phyloP scores from a whole-genome alignment of 176 grass and related monocot genomes.

The Juncus effusus region DNA sequence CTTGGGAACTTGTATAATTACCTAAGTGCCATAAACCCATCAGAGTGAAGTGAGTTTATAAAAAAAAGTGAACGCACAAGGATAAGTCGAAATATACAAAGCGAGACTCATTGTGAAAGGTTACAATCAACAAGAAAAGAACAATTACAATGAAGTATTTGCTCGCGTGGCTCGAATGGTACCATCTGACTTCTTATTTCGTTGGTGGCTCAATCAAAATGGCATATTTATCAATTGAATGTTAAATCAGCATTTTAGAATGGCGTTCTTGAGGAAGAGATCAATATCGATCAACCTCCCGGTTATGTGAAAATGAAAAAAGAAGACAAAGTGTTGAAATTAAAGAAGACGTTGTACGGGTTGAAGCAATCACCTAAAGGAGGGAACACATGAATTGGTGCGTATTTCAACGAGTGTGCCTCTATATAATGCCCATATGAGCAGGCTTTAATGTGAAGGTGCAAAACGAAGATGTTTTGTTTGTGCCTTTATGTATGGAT shows the following conservation, averaged over 20 bases:
- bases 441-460: constrained; percentile 7
- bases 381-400: constrained; percentile 11
- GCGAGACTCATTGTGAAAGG: too few relatives aligned
- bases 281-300: not conserved
- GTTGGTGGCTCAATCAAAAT: too few relatives aligned
- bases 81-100: too few relatives aligned
- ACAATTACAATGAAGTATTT: too few relatives aligned
- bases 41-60: too few relatives aligned
- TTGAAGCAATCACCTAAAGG: constrained; percentile 20
- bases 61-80: too few relatives aligned
- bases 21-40: too few relatives aligned
- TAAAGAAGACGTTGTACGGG: constrained; percentile 7
- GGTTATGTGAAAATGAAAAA: constrained; percentile 1
- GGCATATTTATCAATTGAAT: too few relatives aligned
- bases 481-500: constrained; percentile 11
- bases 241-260: not conserved
- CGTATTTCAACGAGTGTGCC: constrained; percentile 2
- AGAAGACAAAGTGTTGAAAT: constrained; percentile 5
- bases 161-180: too few relatives aligned
- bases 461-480: not conserved
- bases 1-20: too few relatives aligned
- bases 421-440: constrained; percentile 12
- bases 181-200: too few relatives aligned
- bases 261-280: not conserved
- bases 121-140: too few relatives aligned